Conservation (phyloP, 2,329 filamentous ascomycete species). For the Alternaria sp. region DNA sequence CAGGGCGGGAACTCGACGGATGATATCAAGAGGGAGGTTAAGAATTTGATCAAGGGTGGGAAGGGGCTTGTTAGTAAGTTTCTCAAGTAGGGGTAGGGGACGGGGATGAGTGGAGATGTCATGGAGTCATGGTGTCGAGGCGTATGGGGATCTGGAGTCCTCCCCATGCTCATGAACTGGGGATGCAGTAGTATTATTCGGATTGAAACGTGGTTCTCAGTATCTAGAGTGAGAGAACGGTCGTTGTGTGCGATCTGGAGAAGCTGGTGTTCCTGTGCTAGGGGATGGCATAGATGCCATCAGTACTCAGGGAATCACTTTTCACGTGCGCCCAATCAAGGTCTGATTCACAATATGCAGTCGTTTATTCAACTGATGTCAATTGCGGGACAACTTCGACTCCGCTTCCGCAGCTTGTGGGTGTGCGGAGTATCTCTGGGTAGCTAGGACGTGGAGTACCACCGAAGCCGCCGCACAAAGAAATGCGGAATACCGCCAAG, state of each 20-base stretch:
- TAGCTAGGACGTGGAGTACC: neutral
- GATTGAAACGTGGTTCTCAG: neutral
- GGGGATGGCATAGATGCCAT: neutral
- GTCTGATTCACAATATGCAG: neutral
- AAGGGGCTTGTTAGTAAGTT: conserved; percentile 38
- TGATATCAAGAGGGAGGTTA: conserved; percentile 27
- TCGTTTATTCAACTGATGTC: neutral
- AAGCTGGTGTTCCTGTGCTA: neutral
- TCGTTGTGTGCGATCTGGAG: neutral
- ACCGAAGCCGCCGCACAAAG: neutral
- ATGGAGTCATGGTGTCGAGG: neutral
- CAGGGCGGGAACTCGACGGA: conserved; percentile 19
- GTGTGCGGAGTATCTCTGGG: neutral
- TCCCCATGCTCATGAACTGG: neutral
- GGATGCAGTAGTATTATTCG: neutral
- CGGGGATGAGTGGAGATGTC: neutral
- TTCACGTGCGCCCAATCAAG: neutral
- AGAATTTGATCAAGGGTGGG: conserved; percentile 28
- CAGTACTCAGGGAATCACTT: neutral
- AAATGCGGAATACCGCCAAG: neutral
- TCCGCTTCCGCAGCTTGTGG: neutral
- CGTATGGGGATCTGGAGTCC: neutral
- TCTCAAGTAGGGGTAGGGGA: conserved; percentile 23
- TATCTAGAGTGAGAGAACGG: neutral
- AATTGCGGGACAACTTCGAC: neutral